A percentile compares a stretch with the other conserved stretches of the same genome.
Conservation (phyloP, 805 yeast species). For the Citeromyces matritensis region DNA sequence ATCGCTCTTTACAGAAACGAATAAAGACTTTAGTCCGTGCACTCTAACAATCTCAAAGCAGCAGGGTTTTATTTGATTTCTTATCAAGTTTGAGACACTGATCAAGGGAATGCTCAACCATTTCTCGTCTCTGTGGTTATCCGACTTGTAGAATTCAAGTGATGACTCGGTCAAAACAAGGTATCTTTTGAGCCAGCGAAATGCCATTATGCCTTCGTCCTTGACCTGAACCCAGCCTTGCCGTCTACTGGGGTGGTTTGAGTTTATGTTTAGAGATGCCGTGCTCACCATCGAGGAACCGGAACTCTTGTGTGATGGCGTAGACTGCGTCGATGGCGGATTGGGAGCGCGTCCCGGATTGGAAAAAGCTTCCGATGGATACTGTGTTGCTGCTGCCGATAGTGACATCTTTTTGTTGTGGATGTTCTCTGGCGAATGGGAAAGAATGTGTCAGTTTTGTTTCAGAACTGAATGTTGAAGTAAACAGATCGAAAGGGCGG, state of each 20-base stretch:
- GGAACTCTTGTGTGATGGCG: constrained; percentile 16
- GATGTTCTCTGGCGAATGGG: not conserved
- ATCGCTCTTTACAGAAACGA: constrained; percentile 63
- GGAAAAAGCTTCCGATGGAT: constrained; percentile 29
- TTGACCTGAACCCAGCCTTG: constrained; percentile 86
- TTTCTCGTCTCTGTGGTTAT: constrained; percentile 28
- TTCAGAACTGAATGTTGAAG: too few relatives aligned
- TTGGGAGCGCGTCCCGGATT: constrained; percentile 43
- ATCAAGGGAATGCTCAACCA: constrained; percentile 38
- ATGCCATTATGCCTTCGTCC: constrained; percentile 82
- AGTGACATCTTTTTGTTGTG: constrained; percentile 17
- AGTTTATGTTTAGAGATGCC: constrained; percentile 12
- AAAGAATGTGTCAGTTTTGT: not conserved
- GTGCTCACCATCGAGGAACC: constrained; percentile 14
- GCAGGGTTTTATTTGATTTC: constrained; percentile 59
- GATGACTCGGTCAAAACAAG: constrained; percentile 65
- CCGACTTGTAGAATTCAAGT: constrained; percentile 62
- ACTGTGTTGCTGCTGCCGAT: constrained; percentile 26
- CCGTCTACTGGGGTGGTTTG: constrained; percentile 16
- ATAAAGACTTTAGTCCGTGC: constrained; percentile 40
- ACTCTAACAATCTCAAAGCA: constrained; percentile 56
- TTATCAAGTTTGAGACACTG: constrained; percentile 46
- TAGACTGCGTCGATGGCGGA: constrained; percentile 21
- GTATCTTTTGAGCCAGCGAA: constrained; percentile 86
- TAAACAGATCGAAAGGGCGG: too few relatives aligned